Evolutionary conservation across 208 protist species (phyloP), one percentile per base, ranked within the genome.

Genomic region (Acanthamoeba sp.): DNA sequence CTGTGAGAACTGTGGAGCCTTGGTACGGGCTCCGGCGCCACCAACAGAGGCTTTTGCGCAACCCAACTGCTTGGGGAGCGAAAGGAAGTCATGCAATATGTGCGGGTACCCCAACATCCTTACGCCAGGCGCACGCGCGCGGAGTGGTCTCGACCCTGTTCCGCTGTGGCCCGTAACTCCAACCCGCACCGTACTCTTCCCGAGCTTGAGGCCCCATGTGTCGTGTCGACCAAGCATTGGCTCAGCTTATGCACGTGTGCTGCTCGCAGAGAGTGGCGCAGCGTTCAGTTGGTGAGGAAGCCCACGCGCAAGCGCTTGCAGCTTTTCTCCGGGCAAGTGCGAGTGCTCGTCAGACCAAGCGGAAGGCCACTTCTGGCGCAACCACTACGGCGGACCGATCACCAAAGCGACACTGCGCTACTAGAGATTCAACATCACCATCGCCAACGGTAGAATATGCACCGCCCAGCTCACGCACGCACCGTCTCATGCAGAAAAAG

Each of bases 91-190:
- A n/a, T 78, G 69, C n/a, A 18, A 7, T 6, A 34, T 40, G n/a
- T 78, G 69, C 34, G 69, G 69, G 10, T 78, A 45, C 22, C n/a
- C 36, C 24, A 78, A 78, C 27, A n/a, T 78, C 10, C 32, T 78
- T 18, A 6, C 34, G 6, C 18, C 69, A 6, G 12, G 16, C 18
- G 32, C 34, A 2, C 69, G 69, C 6, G 36, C 36, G 12, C 69
- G 69, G 2, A 2, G 7, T 7, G 69, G 69, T 2, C 69, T 78
- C 18, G 69, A 78, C n/a, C 34, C 69, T 40, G 69, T 40, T 7
- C 69, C 69, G 1, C 69, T 78, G 24, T 78, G 69, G 69, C 69
- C 69, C 14, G 27, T 78, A 2, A 34, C 69, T 78, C 69, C 69
- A 3, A 27, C 69, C 3, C 69, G 69, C 36, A 42, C 69, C n/a